Evolutionary conservation across 2,329 filamentous ascomycete genomes (phyloP).

Genomic region (Fusarium oligoseptatum): DNA sequence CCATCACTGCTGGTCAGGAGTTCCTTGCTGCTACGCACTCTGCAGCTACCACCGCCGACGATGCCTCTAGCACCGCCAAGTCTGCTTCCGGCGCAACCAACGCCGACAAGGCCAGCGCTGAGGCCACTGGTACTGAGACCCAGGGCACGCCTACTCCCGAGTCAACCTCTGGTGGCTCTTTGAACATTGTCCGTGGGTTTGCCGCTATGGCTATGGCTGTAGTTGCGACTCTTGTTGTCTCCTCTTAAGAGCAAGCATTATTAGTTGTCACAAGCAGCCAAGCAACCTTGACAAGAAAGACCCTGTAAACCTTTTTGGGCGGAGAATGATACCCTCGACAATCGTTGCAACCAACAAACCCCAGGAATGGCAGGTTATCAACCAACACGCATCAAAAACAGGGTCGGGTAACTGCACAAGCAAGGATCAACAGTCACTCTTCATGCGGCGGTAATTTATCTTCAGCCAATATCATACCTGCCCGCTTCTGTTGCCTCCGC

Average conservation of each 20-base stretch:
- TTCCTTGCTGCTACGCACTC: constrained; percentile 11
- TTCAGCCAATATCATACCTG: not conserved
- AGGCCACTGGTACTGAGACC: not conserved
- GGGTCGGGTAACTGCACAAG: not conserved
- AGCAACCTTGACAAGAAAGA: not conserved
- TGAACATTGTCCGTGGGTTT: not conserved
- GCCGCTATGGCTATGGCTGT: constrained; percentile 12
- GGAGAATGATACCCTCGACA: not conserved
- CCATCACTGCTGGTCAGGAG: constrained; percentile 24
- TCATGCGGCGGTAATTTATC: not conserved
- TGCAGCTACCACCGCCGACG: not conserved
- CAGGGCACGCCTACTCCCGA: constrained; percentile 3
- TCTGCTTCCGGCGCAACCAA: not conserved
- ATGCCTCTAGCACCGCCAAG: not conserved
- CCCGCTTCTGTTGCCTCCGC: not conserved
- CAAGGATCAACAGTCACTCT: not conserved
- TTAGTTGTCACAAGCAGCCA: not conserved
- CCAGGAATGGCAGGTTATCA: not conserved
- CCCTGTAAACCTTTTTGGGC: not conserved
- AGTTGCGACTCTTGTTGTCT: not conserved
- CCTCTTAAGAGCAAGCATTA: not conserved
- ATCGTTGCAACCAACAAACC: not conserved
- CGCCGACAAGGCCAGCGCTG: not conserved
- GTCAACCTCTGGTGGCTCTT: constrained; percentile 8
- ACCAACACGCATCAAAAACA: not conserved